Percentiles rank a stretch among this genome's conserved stretches.
These are phyloP conservation scores for Yamadazyma diddensiae DNA, from an alignment of 1,139 yeast species.

Conservation along the genomic window DNA sequence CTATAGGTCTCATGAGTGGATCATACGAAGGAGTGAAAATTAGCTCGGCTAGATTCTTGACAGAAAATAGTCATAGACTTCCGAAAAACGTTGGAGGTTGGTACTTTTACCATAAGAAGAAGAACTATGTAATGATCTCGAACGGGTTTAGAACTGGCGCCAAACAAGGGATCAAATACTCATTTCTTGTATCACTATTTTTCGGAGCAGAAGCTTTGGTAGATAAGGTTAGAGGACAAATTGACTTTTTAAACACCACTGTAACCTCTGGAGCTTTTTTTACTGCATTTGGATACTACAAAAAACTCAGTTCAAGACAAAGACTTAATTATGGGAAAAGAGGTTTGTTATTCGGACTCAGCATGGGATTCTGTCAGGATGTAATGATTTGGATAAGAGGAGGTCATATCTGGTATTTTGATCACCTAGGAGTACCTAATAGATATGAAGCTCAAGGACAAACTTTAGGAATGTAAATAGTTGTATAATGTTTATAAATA, in stretches of 20 bases:
- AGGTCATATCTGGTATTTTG: constrained; percentile 63
- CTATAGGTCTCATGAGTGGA: constrained; percentile 63
- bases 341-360: constrained; percentile 57
- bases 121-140: constrained; percentile 70
- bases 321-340: constrained; percentile 45
- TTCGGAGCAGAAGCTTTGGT: constrained; percentile 62
- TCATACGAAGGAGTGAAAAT: constrained; percentile 57
- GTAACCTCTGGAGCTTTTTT: constrained; percentile 53
- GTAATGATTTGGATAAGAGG: constrained; percentile 55
- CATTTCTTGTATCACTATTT: constrained; percentile 46
- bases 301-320: constrained; percentile 47
- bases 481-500: constrained; percentile 1
- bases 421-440: constrained; percentile 14
- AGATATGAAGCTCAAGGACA: background rate
- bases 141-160: constrained; percentile 49
- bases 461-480: background rate
- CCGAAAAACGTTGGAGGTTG: constrained; percentile 82
- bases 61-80: constrained; percentile 79
- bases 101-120: constrained; percentile 86
- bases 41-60: constrained; percentile 61
- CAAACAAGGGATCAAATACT: constrained; percentile 41
- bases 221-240: constrained; percentile 48
- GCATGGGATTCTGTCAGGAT: constrained; percentile 67
- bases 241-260: constrained; percentile 62
- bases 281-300: constrained; percentile 44